Percentiles rank a stretch among this genome's conserved stretches.
Evolutionary conservation across 257 asterid genomes (phyloP).

Genomic region (Rehmannia glutinosa): DNA sequence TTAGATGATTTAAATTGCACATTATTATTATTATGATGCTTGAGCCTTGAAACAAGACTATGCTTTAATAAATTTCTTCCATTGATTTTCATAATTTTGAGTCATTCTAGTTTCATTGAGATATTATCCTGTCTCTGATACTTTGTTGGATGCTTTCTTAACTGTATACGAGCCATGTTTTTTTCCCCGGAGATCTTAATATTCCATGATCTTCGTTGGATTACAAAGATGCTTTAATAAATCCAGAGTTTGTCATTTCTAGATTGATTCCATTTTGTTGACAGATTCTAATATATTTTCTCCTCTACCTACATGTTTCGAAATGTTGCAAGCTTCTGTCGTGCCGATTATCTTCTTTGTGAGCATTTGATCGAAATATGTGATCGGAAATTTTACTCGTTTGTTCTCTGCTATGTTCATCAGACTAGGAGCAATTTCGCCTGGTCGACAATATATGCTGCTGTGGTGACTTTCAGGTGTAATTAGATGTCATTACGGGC

Average conservation of each 20-base stretch:
- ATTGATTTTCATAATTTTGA: background rate
- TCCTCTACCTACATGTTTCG: background rate
- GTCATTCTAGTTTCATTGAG: background rate
- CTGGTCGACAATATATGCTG: too few relatives aligned
- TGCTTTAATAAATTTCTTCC: too few relatives aligned
- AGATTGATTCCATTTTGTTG: slow-evolving; percentile 20
- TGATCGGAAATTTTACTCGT: background rate
- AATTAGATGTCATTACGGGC: too few relatives aligned
- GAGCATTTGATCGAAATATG: background rate
- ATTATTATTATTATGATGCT: background rate
- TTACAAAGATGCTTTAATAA: too few relatives aligned
- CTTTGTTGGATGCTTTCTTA: too few relatives aligned
- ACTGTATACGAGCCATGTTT: too few relatives aligned
- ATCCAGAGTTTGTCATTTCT: slow-evolving; percentile 24
- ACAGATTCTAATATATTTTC: background rate
- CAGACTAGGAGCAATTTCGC: background rate
- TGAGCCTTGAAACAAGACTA: too few relatives aligned
- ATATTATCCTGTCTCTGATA: too few relatives aligned
- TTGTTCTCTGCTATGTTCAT: background rate
- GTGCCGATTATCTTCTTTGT: too few relatives aligned
- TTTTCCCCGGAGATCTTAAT: too few relatives aligned
- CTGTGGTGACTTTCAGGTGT: too few relatives aligned
- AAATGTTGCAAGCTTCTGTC: background rate
- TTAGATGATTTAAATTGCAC: slow-evolving; percentile 14
- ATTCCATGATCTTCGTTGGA: too few relatives aligned